Conservation (phyloP, 2,329 filamentous ascomycete genomes). For the Cladosporium oxysporum region DNA sequence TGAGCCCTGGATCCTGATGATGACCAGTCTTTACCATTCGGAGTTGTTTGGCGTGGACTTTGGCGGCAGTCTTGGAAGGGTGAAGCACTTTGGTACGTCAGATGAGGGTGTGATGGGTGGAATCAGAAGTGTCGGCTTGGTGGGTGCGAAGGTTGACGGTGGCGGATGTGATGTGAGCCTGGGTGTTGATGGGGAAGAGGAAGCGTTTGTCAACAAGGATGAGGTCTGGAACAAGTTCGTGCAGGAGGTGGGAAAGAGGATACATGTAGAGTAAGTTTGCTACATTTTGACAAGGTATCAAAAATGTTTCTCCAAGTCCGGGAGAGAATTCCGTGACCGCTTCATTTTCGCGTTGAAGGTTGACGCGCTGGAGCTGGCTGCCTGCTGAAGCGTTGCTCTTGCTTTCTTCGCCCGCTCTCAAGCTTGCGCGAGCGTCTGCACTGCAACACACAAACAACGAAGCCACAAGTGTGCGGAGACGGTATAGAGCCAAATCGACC, state of each 20-base stretch:
- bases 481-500: neutral
- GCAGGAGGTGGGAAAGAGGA: neutral
- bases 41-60: slow-evolving; percentile 23
- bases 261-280: neutral
- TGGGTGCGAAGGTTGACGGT: slow-evolving; percentile 24
- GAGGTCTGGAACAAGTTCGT: slow-evolving; percentile 23
- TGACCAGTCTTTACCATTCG: slow-evolving; percentile 28
- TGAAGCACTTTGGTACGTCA: slow-evolving; percentile 26
- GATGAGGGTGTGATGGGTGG: slow-evolving; percentile 25
- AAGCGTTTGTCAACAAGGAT: slow-evolving; percentile 23
- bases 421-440: neutral
- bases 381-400: neutral
- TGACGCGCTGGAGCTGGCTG: neutral
- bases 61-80: slow-evolving; percentile 21
- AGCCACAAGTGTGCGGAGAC: neutral
- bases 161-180: slow-evolving; percentile 26
- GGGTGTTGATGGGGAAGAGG: slow-evolving; percentile 23
- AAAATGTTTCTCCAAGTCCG: neutral
- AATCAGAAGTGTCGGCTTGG: slow-evolving; percentile 26
- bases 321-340: neutral
- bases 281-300: neutral
- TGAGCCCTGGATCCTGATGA: slow-evolving; percentile 23
- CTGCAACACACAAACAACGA: neutral
- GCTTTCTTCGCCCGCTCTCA: neutral
- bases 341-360: slow-evolving; percentile 6